Conservation (phyloP, 2,329 filamentous ascomycete genomes). For the Colletotrichum godetiae region DNA sequence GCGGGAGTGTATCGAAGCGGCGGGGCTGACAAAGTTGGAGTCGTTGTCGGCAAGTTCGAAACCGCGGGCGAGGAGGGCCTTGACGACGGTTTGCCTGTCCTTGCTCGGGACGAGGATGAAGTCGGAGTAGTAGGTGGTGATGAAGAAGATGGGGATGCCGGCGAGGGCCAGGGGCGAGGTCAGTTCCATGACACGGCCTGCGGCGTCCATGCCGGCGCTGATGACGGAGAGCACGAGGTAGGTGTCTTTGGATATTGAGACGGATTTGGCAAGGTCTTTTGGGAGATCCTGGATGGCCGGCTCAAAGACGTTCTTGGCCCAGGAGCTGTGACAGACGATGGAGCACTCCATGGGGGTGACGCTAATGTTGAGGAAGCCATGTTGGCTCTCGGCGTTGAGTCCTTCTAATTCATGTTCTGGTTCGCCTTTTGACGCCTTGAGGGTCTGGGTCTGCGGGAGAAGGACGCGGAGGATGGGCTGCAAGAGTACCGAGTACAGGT, state of each 20-base stretch:
- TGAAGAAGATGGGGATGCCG: slow-evolving; percentile 97
- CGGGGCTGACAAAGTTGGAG: slow-evolving; percentile 72
- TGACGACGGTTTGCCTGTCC: slow-evolving; percentile 78
- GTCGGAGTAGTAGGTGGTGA: slow-evolving; percentile 97
- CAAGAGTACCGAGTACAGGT: slow-evolving; percentile 81
- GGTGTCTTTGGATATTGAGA: slow-evolving; percentile 83
- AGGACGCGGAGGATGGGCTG: slow-evolving; percentile 90
- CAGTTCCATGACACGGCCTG: slow-evolving; percentile 89
- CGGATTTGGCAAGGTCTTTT: slow-evolving; percentile 59
- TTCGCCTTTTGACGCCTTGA: slow-evolving; percentile 49
- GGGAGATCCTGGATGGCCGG: slow-evolving; percentile 74
- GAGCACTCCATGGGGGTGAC: slow-evolving; percentile 94
- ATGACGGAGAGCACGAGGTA: slow-evolving; percentile 92
- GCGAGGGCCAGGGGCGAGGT: slow-evolving; percentile 92
- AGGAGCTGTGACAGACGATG: slow-evolving; percentile 83
- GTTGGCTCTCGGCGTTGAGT: slow-evolving; percentile 64
- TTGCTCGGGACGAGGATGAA: slow-evolving; percentile 91
- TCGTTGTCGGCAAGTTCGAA: slow-evolving; percentile 85
- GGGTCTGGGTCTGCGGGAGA: slow-evolving; percentile 69
- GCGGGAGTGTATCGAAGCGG: slow-evolving; percentile 51
- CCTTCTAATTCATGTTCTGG: slow-evolving; percentile 56
- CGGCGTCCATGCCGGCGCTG: slow-evolving; percentile 89
- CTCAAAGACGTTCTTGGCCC: slow-evolving; percentile 80
- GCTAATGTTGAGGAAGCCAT: slow-evolving; percentile 92
- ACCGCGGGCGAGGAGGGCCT: slow-evolving; percentile 80